phyloP scores from a whole-genome alignment of 164 flowering plant genomes.

The Nelumbo lutea region DNA sequence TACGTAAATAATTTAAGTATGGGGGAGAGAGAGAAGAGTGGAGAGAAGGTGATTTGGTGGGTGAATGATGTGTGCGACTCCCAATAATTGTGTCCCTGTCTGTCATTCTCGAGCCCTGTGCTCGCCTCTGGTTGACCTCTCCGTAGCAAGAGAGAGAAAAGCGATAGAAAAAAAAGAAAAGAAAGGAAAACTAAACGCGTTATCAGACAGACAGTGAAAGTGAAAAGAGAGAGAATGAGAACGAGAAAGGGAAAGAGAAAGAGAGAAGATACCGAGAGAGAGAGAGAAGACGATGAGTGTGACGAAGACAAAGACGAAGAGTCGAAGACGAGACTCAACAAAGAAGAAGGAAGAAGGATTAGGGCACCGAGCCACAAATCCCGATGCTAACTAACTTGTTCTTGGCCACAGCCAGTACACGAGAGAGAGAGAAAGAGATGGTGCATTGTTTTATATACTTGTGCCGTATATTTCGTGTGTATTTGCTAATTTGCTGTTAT shows the following conservation, averaged over 20 bases:
- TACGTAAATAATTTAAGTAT: background rate
- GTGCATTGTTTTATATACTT: no score
- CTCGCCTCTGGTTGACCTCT: conserved; percentile 25
- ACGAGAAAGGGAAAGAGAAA: background rate
- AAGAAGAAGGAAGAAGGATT: background rate
- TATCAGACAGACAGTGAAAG: background rate
- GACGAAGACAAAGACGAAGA: no score
- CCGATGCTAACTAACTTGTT: conserved; percentile 22
- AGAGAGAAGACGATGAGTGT: background rate
- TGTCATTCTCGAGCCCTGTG: conserved; percentile 59
- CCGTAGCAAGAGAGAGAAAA: background rate
- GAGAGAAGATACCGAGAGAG: background rate
- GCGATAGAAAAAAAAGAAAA: background rate
- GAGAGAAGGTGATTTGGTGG: conserved; percentile 11
- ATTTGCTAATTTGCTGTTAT: no score
- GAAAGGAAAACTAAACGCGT: background rate
- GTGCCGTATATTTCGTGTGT: no score
- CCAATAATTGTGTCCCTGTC: conserved; percentile 42
- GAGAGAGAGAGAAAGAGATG: background rate
- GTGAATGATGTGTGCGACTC: conserved; percentile 34
- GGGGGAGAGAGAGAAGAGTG: background rate
- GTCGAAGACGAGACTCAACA: no score
- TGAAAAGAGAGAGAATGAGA: background rate
- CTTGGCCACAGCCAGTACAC: conserved; percentile 3
- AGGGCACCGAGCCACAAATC: conserved; percentile 16